These are phyloP conservation scores for Pugionium dolabratum DNA, from an alignment of 345 rosid genomes.

Conservation along the genomic window DNA sequence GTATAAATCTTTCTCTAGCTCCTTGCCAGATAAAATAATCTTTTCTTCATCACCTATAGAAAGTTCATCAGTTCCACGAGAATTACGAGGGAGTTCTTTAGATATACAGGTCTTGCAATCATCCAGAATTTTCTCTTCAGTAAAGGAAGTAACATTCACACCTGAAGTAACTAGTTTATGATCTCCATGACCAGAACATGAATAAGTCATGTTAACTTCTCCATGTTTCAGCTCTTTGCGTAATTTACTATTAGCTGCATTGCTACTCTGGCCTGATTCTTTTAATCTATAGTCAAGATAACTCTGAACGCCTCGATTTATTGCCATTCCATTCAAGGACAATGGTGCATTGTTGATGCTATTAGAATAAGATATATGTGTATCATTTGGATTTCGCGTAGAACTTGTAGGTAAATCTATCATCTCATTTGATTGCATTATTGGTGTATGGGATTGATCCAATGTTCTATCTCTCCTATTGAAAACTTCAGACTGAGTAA, in stretches of 20 bases:
- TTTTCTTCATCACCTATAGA: conserved; percentile 58
- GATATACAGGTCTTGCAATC: conserved; percentile 30
- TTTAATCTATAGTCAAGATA: conserved; percentile 21
- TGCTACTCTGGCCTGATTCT: conserved; percentile 25
- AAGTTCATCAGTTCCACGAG: conserved; percentile 46
- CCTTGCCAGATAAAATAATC: conserved; percentile 54
- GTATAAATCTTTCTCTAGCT: conserved; percentile 49
- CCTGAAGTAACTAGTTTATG: conserved; percentile 38
- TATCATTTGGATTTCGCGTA: conserved; percentile 34
- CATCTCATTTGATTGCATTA: conserved; percentile 22
- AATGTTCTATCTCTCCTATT: conserved; percentile 39
- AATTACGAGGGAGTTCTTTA: conserved; percentile 36
- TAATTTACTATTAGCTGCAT: conserved; percentile 17
- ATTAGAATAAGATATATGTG: conserved; percentile 15
- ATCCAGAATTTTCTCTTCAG: conserved; percentile 38
- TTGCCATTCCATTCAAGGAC: conserved; percentile 37
- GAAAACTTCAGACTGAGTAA: conserved; percentile 36
- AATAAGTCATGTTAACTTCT: conserved; percentile 7
- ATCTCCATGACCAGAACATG: conserved; percentile 35
- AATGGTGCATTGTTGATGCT: conserved; percentile 25
- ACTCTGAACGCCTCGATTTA: conserved; percentile 19
- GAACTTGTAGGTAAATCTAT: conserved; percentile 32
- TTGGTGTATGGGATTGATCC: conserved; percentile 29
- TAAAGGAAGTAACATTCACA: conserved; percentile 33
- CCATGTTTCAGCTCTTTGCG: conserved; percentile 12